phyloP scores from a whole-genome alignment of 2,329 filamentous ascomycete species.

The Chaetoscypha palmicola region DNA sequence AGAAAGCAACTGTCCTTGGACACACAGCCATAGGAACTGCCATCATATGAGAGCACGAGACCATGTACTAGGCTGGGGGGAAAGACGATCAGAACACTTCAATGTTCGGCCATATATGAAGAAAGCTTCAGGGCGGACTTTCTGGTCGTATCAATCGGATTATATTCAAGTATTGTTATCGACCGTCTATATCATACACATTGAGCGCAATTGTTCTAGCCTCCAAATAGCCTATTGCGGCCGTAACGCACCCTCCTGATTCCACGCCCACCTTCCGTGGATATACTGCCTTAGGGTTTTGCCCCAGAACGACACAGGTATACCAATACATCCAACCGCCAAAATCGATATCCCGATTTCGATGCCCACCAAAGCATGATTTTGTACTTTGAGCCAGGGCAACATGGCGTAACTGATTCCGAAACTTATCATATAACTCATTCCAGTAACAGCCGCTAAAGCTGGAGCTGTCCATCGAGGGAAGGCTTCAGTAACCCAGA shows the following conservation, averaged over 20 bases:
- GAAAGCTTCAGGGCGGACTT: no score
- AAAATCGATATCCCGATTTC: constrained; percentile 11
- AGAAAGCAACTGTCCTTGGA: no score
- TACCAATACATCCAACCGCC: constrained; percentile 8
- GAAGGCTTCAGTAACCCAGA: constrained; percentile 20
- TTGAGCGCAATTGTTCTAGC: no score
- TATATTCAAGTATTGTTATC: no score
- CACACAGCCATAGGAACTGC: no score
- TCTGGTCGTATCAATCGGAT: no score
- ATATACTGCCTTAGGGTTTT: constrained; percentile 39
- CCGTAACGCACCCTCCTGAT: constrained; percentile 5
- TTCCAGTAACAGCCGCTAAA: constrained; percentile 11
- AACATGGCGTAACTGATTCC: constrained; percentile 11
- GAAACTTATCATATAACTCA: constrained; percentile 16
- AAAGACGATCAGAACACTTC: no score
- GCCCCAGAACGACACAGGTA: constrained; percentile 17
- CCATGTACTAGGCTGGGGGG: no score
- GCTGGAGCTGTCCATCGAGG: constrained; percentile 15
- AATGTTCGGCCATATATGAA: no score
- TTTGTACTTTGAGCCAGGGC: constrained; percentile 13
- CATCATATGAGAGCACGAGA: no score
- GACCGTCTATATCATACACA: no score
- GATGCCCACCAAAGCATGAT: constrained; percentile 7
- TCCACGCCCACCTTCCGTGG: constrained; percentile 38
- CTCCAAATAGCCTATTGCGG: constrained; percentile 4